phyloP scores from a whole-genome alignment of 2,329 filamentous ascomycete genomes.

The Amauroascus niger region DNA sequence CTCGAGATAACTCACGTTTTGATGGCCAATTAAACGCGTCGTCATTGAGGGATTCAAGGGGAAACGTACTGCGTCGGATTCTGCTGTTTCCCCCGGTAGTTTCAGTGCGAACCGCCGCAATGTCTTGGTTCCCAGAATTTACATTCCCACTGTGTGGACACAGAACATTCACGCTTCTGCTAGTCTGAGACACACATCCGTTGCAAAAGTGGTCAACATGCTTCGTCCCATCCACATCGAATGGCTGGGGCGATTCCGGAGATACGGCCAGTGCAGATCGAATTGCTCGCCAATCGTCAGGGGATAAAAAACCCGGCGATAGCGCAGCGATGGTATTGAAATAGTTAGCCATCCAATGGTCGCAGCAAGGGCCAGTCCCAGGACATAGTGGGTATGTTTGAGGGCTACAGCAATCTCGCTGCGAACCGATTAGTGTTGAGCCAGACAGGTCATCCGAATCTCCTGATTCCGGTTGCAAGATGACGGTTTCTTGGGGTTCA shows the following conservation, averaged over 20 bases:
- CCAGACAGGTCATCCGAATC: neutral
- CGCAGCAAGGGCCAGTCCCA: neutral
- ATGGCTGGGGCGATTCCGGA: neutral
- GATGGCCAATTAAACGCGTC: neutral
- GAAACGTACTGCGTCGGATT: neutral
- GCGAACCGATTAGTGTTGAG: neutral
- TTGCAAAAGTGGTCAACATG: neutral
- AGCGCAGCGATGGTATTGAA: neutral
- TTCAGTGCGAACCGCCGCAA: neutral
- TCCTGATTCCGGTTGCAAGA: neutral
- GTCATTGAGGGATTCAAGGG: neutral
- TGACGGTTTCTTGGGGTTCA: neutral
- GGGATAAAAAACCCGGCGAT: neutral
- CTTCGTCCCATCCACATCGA: neutral
- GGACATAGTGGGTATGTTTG: neutral
- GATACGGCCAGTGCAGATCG: neutral
- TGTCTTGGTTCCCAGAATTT: neutral
- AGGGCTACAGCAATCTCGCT: neutral
- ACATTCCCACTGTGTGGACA: neutral
- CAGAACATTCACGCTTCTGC: neutral
- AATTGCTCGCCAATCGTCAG: conserved; percentile 6
- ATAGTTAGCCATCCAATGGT: neutral
- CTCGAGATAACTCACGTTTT: neutral
- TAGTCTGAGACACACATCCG: neutral
- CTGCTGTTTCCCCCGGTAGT: neutral